Evolutionary conservation across 257 asterid species (phyloP).

Genomic region (Dorcoceras hygrometricum): DNA sequence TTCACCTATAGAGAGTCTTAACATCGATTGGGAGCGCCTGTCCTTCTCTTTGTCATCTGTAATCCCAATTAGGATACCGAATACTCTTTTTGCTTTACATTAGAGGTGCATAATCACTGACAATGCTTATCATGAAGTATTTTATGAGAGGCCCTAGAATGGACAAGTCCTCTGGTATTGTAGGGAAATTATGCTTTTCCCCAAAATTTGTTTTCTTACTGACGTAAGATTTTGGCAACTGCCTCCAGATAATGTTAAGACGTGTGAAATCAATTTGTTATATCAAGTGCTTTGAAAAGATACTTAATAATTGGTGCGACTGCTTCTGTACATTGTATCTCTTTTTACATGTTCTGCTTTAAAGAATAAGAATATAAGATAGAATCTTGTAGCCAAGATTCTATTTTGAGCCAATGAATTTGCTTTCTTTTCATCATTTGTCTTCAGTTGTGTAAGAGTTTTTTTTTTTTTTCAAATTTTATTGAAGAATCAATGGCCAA

Average conservation of each 20-base stretch:
- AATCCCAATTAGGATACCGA: neutral
- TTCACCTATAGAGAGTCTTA: neutral
- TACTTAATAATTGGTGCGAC: neutral
- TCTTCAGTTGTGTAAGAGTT: neutral
- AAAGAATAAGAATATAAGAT: neutral
- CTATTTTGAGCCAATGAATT: conserved; percentile 11
- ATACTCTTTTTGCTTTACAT: too few relatives aligned
- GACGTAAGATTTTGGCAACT: neutral
- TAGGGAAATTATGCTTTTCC: neutral
- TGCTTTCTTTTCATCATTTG: conserved; percentile 5
- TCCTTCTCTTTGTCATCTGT: neutral
- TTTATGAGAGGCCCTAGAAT: neutral
- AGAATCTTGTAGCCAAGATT: conserved; percentile 8
- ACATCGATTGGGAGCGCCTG: neutral
- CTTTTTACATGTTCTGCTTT: conserved; percentile 12
- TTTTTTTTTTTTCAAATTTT: neutral
- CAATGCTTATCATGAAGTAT: too few relatives aligned
- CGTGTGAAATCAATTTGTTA: neutral
- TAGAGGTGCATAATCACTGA: too few relatives aligned
- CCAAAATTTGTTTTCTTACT: neutral
- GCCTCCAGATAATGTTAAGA: conserved; percentile 17
- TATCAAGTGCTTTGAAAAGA: conserved; percentile 7
- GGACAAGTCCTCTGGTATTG: neutral
- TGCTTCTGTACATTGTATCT: neutral
- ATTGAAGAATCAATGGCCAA: conserved; percentile 14